These are phyloP conservation scores for Aspergillus ellipticus DNA, from an alignment of 495 filamentous ascomycete species.

Conservation along the genomic window DNA sequence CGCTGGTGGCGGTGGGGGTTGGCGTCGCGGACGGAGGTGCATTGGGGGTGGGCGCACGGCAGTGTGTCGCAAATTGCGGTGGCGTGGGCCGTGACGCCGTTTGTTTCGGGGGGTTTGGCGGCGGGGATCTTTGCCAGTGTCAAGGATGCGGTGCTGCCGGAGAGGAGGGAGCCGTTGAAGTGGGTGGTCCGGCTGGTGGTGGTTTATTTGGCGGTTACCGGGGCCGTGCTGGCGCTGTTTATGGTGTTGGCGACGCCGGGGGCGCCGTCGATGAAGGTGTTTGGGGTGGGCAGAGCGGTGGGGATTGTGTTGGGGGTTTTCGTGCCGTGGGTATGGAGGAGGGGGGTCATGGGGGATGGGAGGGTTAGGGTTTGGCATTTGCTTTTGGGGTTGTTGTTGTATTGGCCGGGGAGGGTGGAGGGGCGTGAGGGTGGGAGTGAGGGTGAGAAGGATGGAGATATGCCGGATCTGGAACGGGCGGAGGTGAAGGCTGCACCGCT, in stretches of 20 bases:
- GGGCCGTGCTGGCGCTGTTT: constrained; percentile 59
- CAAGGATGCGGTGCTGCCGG: constrained; percentile 61
- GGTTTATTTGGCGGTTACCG: constrained; percentile 59
- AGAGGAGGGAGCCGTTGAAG: constrained; percentile 54
- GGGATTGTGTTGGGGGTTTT: constrained; percentile 59
- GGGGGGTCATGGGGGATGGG: constrained; percentile 55
- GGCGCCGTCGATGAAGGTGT: constrained; percentile 38
- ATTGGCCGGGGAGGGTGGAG: constrained; percentile 40
- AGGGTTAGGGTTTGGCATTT: constrained; percentile 56
- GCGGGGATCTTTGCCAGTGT: constrained; percentile 60
- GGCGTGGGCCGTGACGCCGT: constrained; percentile 60
- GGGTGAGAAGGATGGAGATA: constrained; percentile 13
- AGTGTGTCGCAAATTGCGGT: constrained; percentile 58
- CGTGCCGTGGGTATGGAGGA: no score
- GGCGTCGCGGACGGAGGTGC: constrained; percentile 51
- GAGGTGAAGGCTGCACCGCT: no score
- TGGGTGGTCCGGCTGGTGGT: constrained; percentile 56
- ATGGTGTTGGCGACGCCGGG: constrained; percentile 46
- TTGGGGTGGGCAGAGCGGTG: constrained; percentile 46
- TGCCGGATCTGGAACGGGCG: constrained; percentile 5
- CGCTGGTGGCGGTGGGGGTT: constrained; percentile 62
- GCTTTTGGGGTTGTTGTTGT: constrained; percentile 52
- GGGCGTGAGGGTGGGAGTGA: constrained; percentile 21
- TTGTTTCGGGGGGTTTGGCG: constrained; percentile 54
- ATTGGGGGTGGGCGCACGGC: constrained; percentile 52